Evolutionary conservation across 2,329 filamentous ascomycete genomes (phyloP).

Genomic region (Fusarium sp.): DNA sequence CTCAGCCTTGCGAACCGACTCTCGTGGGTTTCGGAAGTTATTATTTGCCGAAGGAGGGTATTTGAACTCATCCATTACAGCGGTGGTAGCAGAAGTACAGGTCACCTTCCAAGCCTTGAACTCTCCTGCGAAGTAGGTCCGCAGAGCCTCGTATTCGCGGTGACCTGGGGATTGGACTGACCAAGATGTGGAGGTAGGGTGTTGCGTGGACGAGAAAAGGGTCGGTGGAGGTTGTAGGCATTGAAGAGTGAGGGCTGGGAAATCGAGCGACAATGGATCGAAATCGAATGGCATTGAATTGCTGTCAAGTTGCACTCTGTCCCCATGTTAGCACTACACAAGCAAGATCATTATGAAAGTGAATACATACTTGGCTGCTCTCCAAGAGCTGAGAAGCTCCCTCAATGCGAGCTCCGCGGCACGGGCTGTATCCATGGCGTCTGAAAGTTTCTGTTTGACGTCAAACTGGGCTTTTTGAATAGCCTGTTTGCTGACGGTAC

Average conservation of each 20-base stretch:
- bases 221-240: conserved; percentile 85
- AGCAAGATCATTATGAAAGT: background rate
- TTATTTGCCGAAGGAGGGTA: conserved; percentile 59
- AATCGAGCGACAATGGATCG: conserved; percentile 86
- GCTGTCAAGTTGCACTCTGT: conserved; percentile 67
- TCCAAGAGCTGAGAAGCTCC: conserved; percentile 83
- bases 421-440: conserved; percentile 81
- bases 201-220: conserved; percentile 83
- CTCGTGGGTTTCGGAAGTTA: conserved; percentile 58
- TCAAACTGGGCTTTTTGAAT: conserved; percentile 73
- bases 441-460: conserved; percentile 71
- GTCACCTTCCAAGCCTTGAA: conserved; percentile 74
- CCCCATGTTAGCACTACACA: conserved; percentile 26
- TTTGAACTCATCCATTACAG: conserved; percentile 63
- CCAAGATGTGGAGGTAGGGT: conserved; percentile 83
- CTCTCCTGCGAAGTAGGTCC: conserved; percentile 73
- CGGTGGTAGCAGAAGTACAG: conserved; percentile 63
- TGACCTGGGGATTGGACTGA: conserved; percentile 80
- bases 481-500: conserved; percentile 63
- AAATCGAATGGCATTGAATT: conserved; percentile 77
- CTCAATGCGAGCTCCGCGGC: conserved; percentile 87
- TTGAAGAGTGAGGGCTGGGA: conserved; percentile 85
- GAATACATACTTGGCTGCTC: conserved; percentile 79
- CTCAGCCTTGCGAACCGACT: conserved; percentile 63
- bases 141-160: conserved; percentile 79